Base-by-base conservation (phyloP, 306 rosid genomes). In the Argentina anserina region DNA sequence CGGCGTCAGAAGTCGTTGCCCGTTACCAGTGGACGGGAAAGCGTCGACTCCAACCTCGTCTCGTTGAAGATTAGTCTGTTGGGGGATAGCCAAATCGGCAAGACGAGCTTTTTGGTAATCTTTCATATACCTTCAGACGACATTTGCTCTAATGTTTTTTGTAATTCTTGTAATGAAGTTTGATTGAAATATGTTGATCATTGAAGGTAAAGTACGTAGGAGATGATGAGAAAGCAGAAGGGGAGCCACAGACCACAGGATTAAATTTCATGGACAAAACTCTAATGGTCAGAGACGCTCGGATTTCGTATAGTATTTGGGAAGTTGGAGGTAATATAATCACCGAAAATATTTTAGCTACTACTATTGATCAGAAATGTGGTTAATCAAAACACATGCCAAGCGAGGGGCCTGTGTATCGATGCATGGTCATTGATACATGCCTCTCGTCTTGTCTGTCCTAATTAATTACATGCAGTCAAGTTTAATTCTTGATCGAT, bases 261-360 rank as follows among this genome's bases (percentile, higher is more conserved):
- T 31, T 83, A 45, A 87, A 80, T 70, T 81, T 78, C 47, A 81
- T 86, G 87, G 95, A 89, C 67, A 94, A 94, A 77, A 91, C 89
- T 17, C 72, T 91, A 42, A 59, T 80, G 58, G 93, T 94, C 34
- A 65, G 77, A 46, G 97, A 94, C 69, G 99, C 96, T 41, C 86
- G 99, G 1, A 89, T 94, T 75, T 89, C 97, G 2, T 91, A 89
- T 67, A 41, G 88, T 78, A 87, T 94, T 70, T 94, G 99, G 97
- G 99, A 91, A 88, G 96, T 94, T 37, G 90, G 82, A 89, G 96
- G 99, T 88, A 81, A 49, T 52, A 31, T 29, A 17, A 26, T 60
- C 65, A 60, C 34, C 62, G 62, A 34, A 56, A 56, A 12, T 5
- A 26, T 20, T 55, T 18, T 43, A 43, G 47, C 47, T 25, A 25